Evolutionary conservation across 495 filamentous ascomycete genomes (phyloP), one percentile per base, ranked within the genome.

Genomic region (Niebla homalea): DNA sequence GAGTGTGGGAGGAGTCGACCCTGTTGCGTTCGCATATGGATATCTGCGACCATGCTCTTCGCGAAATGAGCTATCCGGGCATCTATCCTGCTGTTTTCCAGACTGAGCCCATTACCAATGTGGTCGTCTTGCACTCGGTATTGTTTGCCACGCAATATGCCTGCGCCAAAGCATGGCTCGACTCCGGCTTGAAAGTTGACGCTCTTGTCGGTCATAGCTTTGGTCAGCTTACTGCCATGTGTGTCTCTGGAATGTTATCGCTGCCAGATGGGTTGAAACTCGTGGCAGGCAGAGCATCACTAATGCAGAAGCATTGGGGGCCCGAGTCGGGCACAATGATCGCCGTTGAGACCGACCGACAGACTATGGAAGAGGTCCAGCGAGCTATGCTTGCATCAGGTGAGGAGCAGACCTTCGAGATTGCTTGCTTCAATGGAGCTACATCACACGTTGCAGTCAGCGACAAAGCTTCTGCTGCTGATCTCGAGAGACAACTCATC

Each of bases 131-230:
- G 0, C 75, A 78, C 6, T 57, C 57, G 5, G 54, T 56, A 14
- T 48, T 73, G 4, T 75, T 76, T 43, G 55, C 71, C 0, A 32
- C 72, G 5, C 76, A 78, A 38, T 75, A 74, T 49, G 56, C 75
- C 1, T 62, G 57, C 40, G 74, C 76, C 2, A 63, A 51, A 46
- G 43, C 57, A 5, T 80, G 76, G 76, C 59, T 78, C 0, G 72
- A 71, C 15, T 65, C 54, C 10, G 74, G 75, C 0, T 49, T 78
- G 3, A 19, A 58, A 14, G 57, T 67, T 0, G 56, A 50, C 4
- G 45, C 56, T 0, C 23, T 77, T 0, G 44, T 80, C 18, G 76
- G 75, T 0, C 76, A 78, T 51, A 74, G 70, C 43, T 71, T 80
- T 48, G 76, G 76, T 1, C 60, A 78, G 52, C 57, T 78, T 0